Evolutionary conservation across 2,329 filamentous ascomycete species (phyloP).

Genomic region (Microascus cirrosus): DNA sequence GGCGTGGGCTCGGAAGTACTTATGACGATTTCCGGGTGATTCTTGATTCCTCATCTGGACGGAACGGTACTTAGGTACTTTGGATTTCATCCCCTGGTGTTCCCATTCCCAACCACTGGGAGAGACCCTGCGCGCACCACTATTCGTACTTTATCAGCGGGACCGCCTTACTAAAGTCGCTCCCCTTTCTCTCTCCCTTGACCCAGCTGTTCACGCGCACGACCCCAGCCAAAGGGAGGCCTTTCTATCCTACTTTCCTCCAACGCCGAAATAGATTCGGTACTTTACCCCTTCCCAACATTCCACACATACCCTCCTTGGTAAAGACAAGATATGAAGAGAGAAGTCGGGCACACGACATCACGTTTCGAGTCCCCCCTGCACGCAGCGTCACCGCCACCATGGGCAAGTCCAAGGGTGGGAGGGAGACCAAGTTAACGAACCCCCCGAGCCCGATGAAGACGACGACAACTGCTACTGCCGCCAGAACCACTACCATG

Average conservation of each 20-base stretch:
- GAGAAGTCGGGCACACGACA: background rate
- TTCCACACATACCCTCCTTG: no score
- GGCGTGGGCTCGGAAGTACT: no score
- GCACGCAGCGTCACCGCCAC: background rate
- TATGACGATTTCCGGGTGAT: no score
- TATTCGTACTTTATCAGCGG: no score
- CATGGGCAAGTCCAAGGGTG: conserved; percentile 3
- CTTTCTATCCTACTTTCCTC: background rate
- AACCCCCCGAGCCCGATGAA: background rate
- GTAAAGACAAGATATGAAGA: conserved; percentile 1
- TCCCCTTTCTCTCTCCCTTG: background rate
- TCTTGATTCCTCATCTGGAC: no score
- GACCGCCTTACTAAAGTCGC: background rate
- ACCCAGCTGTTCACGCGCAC: no score
- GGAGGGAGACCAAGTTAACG: conserved; percentile 1
- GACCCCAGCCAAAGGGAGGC: no score
- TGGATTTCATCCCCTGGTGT: no score
- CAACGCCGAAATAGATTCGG: background rate
- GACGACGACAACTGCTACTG: background rate
- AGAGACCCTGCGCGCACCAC: no score
- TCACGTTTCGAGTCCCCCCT: background rate
- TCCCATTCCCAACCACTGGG: no score
- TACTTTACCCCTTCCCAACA: background rate
- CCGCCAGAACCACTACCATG: background rate
- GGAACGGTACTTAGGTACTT: no score